These are phyloP conservation scores for Glycine latifolia DNA, from an alignment of 306 rosid species.

Conservation along the genomic window DNA sequence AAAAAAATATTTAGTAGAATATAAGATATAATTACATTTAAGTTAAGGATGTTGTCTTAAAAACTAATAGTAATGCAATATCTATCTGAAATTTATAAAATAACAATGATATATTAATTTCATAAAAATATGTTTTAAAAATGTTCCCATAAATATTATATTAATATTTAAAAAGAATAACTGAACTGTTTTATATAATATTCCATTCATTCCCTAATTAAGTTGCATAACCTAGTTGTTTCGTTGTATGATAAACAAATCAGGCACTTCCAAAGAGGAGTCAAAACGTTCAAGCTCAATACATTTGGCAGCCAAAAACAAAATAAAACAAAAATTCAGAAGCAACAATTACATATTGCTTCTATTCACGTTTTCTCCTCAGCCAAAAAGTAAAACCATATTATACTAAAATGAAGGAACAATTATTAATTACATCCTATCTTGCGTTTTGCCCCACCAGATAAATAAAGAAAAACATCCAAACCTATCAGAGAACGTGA, in stretches of 20 bases:
- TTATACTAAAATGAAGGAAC: constrained; percentile 41
- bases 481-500: constrained; percentile 45
- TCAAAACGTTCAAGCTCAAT: constrained; percentile 32
- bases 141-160: too few species aligned
- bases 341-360: constrained; percentile 42
- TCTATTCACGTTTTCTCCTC: constrained; percentile 33
- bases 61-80: too few species aligned
- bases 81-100: too few species aligned
- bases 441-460: neutral
- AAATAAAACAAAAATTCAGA: constrained; percentile 24
- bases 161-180: neutral
- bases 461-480: constrained; percentile 36
- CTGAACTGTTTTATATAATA: neutral
- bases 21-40: too few species aligned
- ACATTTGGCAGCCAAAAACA: neutral
- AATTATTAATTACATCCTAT: constrained; percentile 41
- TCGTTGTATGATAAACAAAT: constrained; percentile 34
- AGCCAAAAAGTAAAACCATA: neutral
- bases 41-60: too few species aligned
- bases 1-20: too few species aligned
- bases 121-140: too few species aligned
- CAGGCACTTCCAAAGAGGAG: constrained; percentile 10
- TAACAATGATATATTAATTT: too few species aligned
- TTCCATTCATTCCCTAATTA: neutral
- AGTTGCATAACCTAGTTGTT: constrained; percentile 34